Evolutionary conservation across 1,284 basidiomycete genomes (phyloP).

Genomic region (Rhodofomes roseus): DNA sequence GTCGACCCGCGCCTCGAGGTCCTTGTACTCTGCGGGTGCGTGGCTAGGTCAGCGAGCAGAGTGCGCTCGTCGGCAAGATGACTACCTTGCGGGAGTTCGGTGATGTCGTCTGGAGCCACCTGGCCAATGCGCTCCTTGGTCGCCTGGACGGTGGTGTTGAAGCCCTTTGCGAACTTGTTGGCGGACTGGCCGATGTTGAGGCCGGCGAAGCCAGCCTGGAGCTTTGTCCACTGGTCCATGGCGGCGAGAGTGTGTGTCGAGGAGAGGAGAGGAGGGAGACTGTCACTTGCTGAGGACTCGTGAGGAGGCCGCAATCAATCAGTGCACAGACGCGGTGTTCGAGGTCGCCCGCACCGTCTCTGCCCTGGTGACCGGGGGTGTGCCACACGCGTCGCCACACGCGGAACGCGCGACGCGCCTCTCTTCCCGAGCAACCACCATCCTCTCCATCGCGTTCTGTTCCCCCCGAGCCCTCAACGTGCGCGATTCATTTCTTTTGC

Average conservation of each 20-base stretch:
- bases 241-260: slow-evolving; percentile 15
- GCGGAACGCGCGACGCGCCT: neutral
- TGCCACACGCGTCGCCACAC: neutral
- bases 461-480: neutral
- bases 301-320: neutral
- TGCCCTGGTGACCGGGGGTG: neutral
- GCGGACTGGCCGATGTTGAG: slow-evolving; percentile 70
- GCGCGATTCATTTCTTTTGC: neutral
- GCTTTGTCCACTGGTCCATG: slow-evolving; percentile 78
- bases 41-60: neutral
- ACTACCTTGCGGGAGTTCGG: slow-evolving; percentile 84
- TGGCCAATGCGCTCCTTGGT: slow-evolving; percentile 91
- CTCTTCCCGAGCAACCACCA: neutral
- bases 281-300: neutral
- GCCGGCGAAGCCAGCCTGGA: slow-evolving; percentile 53
- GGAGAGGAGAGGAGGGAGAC: neutral
- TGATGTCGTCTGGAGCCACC: slow-evolving; percentile 89
- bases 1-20: slow-evolving; percentile 93
- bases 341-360: neutral
- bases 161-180: slow-evolving; percentile 75
- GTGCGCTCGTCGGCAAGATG: neutral
- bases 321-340: neutral
- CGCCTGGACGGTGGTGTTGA: slow-evolving; percentile 84
- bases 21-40: slow-evolving; percentile 83
- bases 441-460: neutral